Evolutionary conservation across 139 green algal species (phyloP).

Genomic region (Edaphochlamys debaryana): DNA sequence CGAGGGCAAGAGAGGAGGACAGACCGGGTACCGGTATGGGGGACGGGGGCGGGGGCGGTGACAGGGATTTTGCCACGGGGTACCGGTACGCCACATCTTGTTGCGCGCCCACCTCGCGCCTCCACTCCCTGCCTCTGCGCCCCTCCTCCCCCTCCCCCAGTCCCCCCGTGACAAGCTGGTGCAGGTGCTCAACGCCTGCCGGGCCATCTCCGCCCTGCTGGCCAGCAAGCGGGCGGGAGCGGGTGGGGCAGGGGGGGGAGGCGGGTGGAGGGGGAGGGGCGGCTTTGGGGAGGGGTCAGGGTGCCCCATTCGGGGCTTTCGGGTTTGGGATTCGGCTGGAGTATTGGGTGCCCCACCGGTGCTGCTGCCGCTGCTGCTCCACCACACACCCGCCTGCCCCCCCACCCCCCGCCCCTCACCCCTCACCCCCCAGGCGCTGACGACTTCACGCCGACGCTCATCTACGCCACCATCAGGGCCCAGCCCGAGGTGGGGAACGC

Average conservation of each 20-base stretch:
- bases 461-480: constrained; percentile 87
- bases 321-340: no score
- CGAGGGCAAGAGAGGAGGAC: background rate
- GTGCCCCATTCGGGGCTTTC: no score
- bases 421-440: constrained; percentile 85
- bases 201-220: constrained; percentile 87
- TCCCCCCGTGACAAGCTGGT: constrained; percentile 97
- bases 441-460: constrained; percentile 95
- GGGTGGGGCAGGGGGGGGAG: constrained; percentile 22
- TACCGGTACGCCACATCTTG: background rate
- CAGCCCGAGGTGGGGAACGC: constrained; percentile 65
- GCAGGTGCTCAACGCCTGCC: constrained; percentile 93
- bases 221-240: constrained; percentile 46
- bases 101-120: no score
- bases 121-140: no score
- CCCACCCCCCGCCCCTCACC: no score
- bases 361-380: no score
- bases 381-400: no score
- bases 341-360: no score
- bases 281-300: background rate
- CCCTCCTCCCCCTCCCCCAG: constrained; percentile 55
- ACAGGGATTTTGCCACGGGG: no score
- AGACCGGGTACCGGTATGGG: no score
- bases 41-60: no score
- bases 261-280: background rate